Conservation (phyloP, 2,329 filamentous ascomycete genomes). For the Chaetomium strumarium region DNA sequence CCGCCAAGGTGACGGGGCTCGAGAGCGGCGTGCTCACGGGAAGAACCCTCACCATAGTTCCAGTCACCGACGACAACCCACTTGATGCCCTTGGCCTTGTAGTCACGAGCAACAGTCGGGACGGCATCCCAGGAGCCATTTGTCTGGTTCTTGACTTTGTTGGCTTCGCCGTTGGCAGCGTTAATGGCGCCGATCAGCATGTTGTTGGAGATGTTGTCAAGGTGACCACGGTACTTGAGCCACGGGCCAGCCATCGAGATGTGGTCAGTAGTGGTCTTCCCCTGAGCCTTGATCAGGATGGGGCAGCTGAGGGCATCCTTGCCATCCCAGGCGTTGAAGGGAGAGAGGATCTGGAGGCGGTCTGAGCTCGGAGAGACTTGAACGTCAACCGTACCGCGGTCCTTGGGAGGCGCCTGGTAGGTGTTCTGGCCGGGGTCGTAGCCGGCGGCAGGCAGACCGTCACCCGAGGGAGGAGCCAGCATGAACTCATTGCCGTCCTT, state of each 20-base stretch:
- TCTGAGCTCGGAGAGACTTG: conserved; percentile 84
- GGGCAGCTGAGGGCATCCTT: conserved; percentile 80
- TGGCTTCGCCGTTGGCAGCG: conserved; percentile 90
- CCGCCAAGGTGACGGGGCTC: conserved; percentile 96
- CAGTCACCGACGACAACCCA: conserved; percentile 99
- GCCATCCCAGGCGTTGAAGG: conserved; percentile 85
- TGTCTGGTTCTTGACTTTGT: conserved; percentile 91
- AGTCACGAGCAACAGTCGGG: conserved; percentile 90
- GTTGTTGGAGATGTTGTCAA: conserved; percentile 99
- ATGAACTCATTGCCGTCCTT: conserved; percentile 96
- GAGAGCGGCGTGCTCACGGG: conserved; percentile 95
- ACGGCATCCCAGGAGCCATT: conserved; percentile 82
- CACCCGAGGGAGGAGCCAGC: conserved; percentile 72
- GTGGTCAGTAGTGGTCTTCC: conserved; percentile 96
- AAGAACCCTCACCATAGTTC: conserved; percentile 98
- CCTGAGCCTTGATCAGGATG: conserved; percentile 92
- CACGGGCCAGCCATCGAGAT: conserved; percentile 96
- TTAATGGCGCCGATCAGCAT: conserved; percentile 98
- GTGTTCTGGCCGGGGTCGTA: conserved; percentile 88
- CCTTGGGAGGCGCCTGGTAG: conserved; percentile 87
- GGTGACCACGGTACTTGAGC: conserved; percentile 97
- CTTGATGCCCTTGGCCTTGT: conserved; percentile 93
- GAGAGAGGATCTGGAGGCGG: conserved; percentile 85
- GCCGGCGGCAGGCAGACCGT: conserved; percentile 71
- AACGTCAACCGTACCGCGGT: conserved; percentile 68